phyloP scores from a whole-genome alignment of 2,329 filamentous ascomycete species.

The Neurospora crassa region DNA sequence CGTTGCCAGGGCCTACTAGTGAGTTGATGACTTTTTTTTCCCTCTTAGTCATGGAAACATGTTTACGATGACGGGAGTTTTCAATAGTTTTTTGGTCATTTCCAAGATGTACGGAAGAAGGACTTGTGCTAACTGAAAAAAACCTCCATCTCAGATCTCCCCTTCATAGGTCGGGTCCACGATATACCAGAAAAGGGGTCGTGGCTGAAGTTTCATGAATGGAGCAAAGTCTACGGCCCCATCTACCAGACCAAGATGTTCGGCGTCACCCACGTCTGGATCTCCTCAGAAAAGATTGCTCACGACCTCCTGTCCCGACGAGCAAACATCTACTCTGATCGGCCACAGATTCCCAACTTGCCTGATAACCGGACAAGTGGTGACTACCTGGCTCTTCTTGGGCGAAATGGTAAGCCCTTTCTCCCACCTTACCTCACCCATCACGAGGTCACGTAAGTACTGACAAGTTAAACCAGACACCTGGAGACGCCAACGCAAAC shows the following conservation, averaged over 20 bases:
- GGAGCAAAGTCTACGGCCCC: slow-evolving; percentile 35
- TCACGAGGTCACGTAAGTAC: too few species aligned
- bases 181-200: slow-evolving; percentile 31
- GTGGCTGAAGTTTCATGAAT: slow-evolving; percentile 40
- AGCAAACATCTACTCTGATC: slow-evolving; percentile 35
- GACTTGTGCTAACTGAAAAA: neutral
- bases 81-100: neutral
- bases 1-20: slow-evolving; percentile 23
- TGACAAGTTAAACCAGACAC: slow-evolving; percentile 14
- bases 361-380: slow-evolving; percentile 38
- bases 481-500: slow-evolving; percentile 39
- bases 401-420: slow-evolving; percentile 27
- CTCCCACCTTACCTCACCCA: neutral
- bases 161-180: slow-evolving; percentile 34
- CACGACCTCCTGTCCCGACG: slow-evolving; percentile 33
- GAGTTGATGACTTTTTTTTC: neutral
- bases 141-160: slow-evolving; percentile 24
- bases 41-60: neutral
- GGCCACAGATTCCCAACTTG: slow-evolving; percentile 36
- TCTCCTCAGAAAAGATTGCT: slow-evolving; percentile 35
- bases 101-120: slow-evolving; percentile 2
- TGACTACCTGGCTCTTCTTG: slow-evolving; percentile 35
- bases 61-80: too few species aligned
- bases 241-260: slow-evolving; percentile 39
- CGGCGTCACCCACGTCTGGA: slow-evolving; percentile 37